Base-by-base conservation (phyloP, 2,329 filamentous ascomycete species). In the Pseudophaeomoniella oleicola region DNA sequence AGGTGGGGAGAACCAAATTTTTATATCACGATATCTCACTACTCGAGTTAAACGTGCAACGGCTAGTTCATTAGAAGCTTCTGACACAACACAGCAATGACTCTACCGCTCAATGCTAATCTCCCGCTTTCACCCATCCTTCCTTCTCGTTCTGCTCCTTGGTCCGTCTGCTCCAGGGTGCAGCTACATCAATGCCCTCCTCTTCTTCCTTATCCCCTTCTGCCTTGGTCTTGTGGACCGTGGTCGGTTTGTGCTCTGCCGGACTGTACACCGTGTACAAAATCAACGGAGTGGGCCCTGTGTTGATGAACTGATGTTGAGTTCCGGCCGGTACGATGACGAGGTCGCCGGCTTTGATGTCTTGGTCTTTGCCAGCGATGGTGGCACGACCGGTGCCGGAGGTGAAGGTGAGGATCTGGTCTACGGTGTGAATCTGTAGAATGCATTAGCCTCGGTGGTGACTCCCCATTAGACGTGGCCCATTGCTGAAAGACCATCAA, bases 261-360 rank as follows among this genome's bases (percentile, higher is more conserved):
- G 73, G 73, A 10, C 65, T 65, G 50, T 78, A 79, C 4, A 78
- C 67, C 0, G 74, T 78, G 35, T 78, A 69, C 27, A 79, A 50
- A 44, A 77, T 70, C 36, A 78, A 50, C 2, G 74, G 72, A 35
- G 65, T 64, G 1, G 68, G 61, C 2, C 74, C 73, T 2, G 62
- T 72, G 39, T 77, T 78, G 35, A 78, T 57, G 50, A 79, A 78
- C 48, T 78, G 73, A 50, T 78, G 74, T 51, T 74, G 70, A 2
- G 74, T 78, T 0, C 75, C 75, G 0, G 75, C 75, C 0, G 75
- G 75, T 2, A 79, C 74, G 35, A 78, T 63, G 16, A 78, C 66
- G 12, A 76, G 54, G 53, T 75, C 62, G 37, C 69, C 67, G 4
- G 70, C 69, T 36, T 64, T 64, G 39, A 75, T 57, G 16, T 58